Evolutionary conservation across 306 rosid species (phyloP).

Genomic region (Gleditsia sinensis): DNA sequence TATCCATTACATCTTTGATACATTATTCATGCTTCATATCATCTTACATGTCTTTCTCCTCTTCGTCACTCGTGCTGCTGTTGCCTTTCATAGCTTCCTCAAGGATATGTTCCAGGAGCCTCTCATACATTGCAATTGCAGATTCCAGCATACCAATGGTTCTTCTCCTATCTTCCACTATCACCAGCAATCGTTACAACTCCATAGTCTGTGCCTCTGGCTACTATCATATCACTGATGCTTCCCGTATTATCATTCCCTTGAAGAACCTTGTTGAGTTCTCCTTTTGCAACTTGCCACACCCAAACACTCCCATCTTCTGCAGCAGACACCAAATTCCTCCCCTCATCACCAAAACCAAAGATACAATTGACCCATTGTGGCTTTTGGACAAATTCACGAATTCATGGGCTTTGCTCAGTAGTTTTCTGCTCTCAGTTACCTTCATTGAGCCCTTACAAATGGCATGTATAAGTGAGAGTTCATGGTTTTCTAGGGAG

Average conservation of each 20-base stretch:
- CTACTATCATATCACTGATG: conserved; percentile 60
- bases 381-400: conserved; percentile 30
- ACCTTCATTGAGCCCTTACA: too few species aligned
- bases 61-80: neutral
- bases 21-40: too few species aligned
- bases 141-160: conserved; percentile 71
- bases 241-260: conserved; percentile 33
- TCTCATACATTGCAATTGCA: conserved; percentile 62
- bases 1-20: too few species aligned
- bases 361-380: conserved; percentile 43
- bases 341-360: conserved; percentile 51
- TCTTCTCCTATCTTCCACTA: conserved; percentile 46
- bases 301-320: conserved; percentile 74
- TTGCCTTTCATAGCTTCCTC: conserved; percentile 52
- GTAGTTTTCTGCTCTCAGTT: too few species aligned
- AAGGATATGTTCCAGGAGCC: conserved; percentile 66
- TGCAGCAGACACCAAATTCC: conserved; percentile 61
- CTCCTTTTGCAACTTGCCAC: conserved; percentile 50
- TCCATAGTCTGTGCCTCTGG: conserved; percentile 30
- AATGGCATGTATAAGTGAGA: too few species aligned
- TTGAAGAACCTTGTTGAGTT: conserved; percentile 47
- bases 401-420: too few species aligned
- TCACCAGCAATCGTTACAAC: conserved; percentile 22
- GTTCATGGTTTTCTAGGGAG: too few species aligned
- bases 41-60: too few species aligned